A percentile compares a stretch with the other conserved stretches of the same genome.
Conservation (phyloP, 441 rosid genomes). For the Flueggea neowawraea region DNA sequence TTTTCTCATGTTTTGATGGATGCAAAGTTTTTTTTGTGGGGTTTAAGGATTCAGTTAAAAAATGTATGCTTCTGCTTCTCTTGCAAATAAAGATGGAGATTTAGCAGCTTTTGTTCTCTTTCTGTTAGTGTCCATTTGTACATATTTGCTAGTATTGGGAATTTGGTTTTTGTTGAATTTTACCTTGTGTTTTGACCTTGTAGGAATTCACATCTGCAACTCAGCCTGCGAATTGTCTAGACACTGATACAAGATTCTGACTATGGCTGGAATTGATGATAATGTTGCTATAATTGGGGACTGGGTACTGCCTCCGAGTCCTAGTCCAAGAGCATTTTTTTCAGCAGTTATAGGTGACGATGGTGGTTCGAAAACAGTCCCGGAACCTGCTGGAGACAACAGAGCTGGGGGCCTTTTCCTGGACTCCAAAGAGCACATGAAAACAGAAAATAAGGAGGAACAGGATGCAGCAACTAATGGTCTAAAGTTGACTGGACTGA, state of each 20-base stretch:
- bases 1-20: no score
- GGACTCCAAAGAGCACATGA: slow-evolving; percentile 33
- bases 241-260: slow-evolving; percentile 20
- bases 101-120: no score
- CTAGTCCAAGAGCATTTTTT: slow-evolving; percentile 57
- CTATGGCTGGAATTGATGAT: slow-evolving; percentile 77
- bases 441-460: slow-evolving; percentile 23
- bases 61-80: no score
- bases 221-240: slow-evolving; percentile 18
- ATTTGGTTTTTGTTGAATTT: background rate
- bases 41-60: no score
- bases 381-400: slow-evolving; percentile 30
- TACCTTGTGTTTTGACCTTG: background rate
- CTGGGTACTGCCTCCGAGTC: slow-evolving; percentile 81
- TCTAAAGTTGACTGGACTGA: slow-evolving; percentile 25
- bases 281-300: slow-evolving; percentile 71
- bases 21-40: no score
- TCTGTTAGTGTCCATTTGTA: background rate
- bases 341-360: slow-evolving; percentile 49
- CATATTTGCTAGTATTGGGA: background rate
- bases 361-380: slow-evolving; percentile 36
- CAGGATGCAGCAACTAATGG: slow-evolving; percentile 18
- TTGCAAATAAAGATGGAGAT: no score
- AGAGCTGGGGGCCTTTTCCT: slow-evolving; percentile 37
- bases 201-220: slow-evolving; percentile 23